Conservation (phyloP, 2,329 filamentous ascomycete species). For the Teratosphaeria gauchensis region DNA sequence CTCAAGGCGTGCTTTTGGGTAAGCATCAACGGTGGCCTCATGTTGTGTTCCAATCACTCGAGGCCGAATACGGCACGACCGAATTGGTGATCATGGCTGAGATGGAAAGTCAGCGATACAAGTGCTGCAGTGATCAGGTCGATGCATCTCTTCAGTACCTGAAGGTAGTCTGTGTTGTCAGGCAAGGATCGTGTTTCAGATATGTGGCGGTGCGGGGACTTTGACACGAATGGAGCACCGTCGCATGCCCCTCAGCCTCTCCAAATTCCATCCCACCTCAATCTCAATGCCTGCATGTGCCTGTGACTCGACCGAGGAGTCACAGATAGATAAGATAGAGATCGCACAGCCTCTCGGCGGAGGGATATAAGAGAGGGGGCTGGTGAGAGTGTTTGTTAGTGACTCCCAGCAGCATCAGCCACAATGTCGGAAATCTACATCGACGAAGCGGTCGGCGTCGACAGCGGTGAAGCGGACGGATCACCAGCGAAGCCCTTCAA, state of each 20-base stretch:
- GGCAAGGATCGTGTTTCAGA: background rate
- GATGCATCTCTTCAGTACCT: background rate
- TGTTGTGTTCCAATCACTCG: background rate
- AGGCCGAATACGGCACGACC: background rate
- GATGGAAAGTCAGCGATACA: background rate
- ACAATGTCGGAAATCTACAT: conserved; percentile 39
- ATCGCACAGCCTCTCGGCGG: background rate
- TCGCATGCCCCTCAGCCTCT: background rate
- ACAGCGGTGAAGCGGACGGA: conserved; percentile 53
- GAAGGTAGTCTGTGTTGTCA: background rate
- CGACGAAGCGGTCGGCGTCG: conserved; percentile 69
- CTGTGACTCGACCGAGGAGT: background rate
- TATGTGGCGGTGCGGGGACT: too few relatives aligned
- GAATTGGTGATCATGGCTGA: background rate
- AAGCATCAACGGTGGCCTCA: background rate
- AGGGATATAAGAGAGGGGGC: background rate
- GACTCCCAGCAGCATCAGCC: background rate
- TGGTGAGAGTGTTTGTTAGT: background rate
- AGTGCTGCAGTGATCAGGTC: background rate
- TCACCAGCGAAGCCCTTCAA: conserved; percentile 70
- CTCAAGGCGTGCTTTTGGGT: background rate
- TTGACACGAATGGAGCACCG: background rate
- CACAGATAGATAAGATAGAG: background rate
- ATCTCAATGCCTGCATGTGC: background rate
- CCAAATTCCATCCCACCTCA: background rate